Percentiles rank a stretch among this genome's conserved stretches.
Conservation (phyloP, 768 basidiomycete genomes). For the Kwoniella newhampshirensis region DNA sequence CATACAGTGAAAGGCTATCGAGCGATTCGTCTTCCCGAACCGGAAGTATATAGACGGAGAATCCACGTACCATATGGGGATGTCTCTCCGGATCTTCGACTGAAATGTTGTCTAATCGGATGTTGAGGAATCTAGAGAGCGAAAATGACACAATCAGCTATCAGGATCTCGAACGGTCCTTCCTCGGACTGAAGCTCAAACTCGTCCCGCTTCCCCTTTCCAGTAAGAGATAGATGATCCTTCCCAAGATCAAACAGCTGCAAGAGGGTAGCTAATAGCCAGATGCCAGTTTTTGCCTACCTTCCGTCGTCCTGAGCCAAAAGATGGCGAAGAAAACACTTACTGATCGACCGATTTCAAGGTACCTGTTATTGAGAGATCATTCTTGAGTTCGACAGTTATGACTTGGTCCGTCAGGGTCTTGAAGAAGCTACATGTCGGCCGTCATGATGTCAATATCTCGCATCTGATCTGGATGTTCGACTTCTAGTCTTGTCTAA, state of each 20-base stretch:
- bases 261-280: too few relatives aligned
- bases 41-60: too few relatives aligned
- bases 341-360: slow-evolving; percentile 98
- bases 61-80: slow-evolving; percentile 88
- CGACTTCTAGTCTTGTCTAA: too few relatives aligned
- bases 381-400: slow-evolving; percentile 97
- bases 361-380: slow-evolving; percentile 90
- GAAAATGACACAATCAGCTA: neutral
- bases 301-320: neutral
- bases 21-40: too few relatives aligned
- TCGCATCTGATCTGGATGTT: too few relatives aligned
- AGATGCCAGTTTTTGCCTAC: too few relatives aligned
- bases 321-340: slow-evolving; percentile 45
- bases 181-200: too few relatives aligned
- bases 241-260: too few relatives aligned
- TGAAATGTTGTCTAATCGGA: slow-evolving; percentile 88
- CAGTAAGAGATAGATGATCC: neutral
- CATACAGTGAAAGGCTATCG: too few relatives aligned
- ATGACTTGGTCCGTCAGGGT: slow-evolving; percentile 96
- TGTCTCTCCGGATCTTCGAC: slow-evolving; percentile 89
- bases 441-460: too few relatives aligned
- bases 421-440: slow-evolving; percentile 85
- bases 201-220: too few relatives aligned
- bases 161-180: too few relatives aligned
- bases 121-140: slow-evolving; percentile 71